Conservation (phyloP, 805 yeast genomes). For the Maudiozyma serrabonitensis region DNA sequence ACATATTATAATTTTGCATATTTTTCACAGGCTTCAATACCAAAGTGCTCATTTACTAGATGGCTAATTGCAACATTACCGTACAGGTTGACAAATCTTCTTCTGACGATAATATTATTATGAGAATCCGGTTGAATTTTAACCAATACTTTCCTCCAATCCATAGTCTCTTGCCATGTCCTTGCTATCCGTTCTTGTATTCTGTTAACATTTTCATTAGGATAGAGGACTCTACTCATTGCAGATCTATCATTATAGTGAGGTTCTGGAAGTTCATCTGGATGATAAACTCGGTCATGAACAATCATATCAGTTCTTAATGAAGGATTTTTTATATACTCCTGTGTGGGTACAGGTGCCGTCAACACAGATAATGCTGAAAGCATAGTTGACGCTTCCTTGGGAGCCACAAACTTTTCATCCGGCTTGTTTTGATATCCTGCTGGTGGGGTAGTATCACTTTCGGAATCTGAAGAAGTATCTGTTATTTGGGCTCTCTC, state of each 20-base stretch:
- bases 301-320: conserved; percentile 57
- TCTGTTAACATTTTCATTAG: conserved; percentile 25
- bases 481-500: conserved; percentile 18
- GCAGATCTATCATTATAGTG: conserved; percentile 27
- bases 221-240: conserved; percentile 23
- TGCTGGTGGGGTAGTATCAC: conserved; percentile 1
- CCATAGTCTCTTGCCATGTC: conserved; percentile 71
- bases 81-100: conserved; percentile 74
- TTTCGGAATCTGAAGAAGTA: conserved; percentile 5
- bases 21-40: conserved; percentile 15
- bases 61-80: conserved; percentile 94
- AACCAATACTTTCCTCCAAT: conserved; percentile 86
- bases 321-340: conserved; percentile 59
- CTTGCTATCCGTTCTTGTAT: conserved; percentile 69
- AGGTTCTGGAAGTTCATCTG: conserved; percentile 53
- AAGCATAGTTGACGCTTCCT: conserved; percentile 66
- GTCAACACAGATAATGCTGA: conserved; percentile 69
- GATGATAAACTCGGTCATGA: conserved; percentile 71
- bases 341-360: conserved; percentile 70
- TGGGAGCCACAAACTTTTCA: conserved; percentile 38
- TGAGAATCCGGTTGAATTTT: conserved; percentile 85
- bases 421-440: conserved; percentile 2
- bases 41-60: conserved; percentile 46
- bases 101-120: conserved; percentile 77
- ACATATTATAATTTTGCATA: conserved; percentile 3